phyloP scores from a whole-genome alignment of 2,329 filamentous ascomycete genomes.

The Fusarium tricinctum region DNA sequence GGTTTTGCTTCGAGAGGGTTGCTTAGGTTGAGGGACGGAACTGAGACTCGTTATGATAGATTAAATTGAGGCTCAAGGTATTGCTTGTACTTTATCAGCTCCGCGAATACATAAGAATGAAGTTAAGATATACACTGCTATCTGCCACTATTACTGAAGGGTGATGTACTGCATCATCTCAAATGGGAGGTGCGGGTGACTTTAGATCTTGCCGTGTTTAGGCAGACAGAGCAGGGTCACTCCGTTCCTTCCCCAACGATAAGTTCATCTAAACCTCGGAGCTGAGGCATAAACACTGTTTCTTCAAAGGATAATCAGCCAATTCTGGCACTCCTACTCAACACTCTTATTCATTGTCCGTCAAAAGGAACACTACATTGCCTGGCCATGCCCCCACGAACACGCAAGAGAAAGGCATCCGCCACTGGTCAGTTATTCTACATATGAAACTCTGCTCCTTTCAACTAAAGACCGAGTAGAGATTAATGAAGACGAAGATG shows the following conservation, averaged over 20 bases:
- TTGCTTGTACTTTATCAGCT: conserved; percentile 25
- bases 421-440: conserved; percentile 36
- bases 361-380: not conserved
- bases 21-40: conserved; percentile 36
- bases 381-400: conserved; percentile 47
- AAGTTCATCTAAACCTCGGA: not conserved
- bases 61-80: conserved; percentile 34
- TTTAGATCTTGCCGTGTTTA: conserved; percentile 1
- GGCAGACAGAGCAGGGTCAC: not conserved
- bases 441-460: too few species aligned
- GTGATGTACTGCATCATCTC: not conserved
- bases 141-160: not conserved
- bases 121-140: not conserved
- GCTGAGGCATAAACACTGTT: not conserved
- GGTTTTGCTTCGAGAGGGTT: conserved; percentile 39
- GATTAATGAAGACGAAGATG: conserved; percentile 23
- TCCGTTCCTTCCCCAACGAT: not conserved
- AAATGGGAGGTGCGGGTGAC: not conserved
- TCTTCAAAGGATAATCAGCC: not conserved
- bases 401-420: conserved; percentile 48
- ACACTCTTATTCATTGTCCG: not conserved
- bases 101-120: not conserved
- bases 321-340: not conserved
- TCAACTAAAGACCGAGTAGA: conserved; percentile 29
- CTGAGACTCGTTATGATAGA: conserved; percentile 44